These are phyloP conservation scores for Cytospora piceicola DNA, from an alignment of 2,329 filamentous ascomycete species.

Conservation along the genomic window DNA sequence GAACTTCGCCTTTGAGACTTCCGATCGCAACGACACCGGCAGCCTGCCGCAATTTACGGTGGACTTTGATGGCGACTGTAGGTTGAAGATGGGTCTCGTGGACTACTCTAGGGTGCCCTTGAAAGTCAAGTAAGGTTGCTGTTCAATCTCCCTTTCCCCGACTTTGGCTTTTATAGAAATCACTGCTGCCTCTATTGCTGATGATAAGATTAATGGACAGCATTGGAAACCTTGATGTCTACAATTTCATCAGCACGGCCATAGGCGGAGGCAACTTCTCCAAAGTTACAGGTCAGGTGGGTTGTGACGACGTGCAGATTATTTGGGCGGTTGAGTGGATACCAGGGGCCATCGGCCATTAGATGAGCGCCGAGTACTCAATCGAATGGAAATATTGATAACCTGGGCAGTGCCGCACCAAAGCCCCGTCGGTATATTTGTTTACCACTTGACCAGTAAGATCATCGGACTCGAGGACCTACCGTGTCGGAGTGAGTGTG, in stretches of 20 bases:
- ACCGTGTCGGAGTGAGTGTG: conserved; percentile 46
- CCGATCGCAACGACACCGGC: background rate
- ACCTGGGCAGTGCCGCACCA: no score
- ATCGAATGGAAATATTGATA: background rate
- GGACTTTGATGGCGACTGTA: background rate
- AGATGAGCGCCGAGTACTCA: background rate
- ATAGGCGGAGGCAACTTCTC: background rate
- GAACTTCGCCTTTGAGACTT: background rate
- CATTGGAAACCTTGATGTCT: background rate
- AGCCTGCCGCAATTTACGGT: background rate
- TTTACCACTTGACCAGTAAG: no score
- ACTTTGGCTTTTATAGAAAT: no score
- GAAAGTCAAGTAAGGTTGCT: background rate
- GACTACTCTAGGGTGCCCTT: background rate
- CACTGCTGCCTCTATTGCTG: background rate
- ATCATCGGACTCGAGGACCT: conserved; percentile 41
- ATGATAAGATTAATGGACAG: background rate
- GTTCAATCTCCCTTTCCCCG: no score
- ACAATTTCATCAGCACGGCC: background rate
- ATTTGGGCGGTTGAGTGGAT: background rate
- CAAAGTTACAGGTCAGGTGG: background rate
- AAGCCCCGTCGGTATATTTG: no score
- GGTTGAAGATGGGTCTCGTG: background rate
- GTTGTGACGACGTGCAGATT: background rate
- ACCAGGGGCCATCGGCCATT: background rate